Evolutionary conservation across 352 stramenopile species (phyloP).

Genomic region (Albugo candida): DNA sequence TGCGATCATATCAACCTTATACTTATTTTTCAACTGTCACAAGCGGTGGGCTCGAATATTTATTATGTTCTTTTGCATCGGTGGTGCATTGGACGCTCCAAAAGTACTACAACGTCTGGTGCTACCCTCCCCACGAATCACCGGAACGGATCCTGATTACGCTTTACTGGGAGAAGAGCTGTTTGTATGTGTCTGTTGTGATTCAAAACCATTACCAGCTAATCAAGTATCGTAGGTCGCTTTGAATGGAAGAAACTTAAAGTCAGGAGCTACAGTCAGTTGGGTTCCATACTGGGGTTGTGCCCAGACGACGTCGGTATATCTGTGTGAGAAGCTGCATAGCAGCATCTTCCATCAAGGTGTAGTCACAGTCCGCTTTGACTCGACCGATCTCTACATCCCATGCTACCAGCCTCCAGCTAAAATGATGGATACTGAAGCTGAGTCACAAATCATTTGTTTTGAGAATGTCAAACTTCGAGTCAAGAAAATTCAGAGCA

Average conservation of each 20-base stretch:
- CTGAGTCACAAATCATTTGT: slow-evolving; percentile 12
- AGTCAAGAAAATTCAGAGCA: slow-evolving; percentile 61
- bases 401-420: slow-evolving; percentile 73
- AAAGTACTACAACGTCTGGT: slow-evolving; percentile 24
- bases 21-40: slow-evolving; percentile 33
- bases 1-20: slow-evolving; percentile 10
- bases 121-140: slow-evolving; percentile 35
- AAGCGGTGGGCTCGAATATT: slow-evolving; percentile 26
- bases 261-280: slow-evolving; percentile 38
- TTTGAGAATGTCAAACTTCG: slow-evolving; percentile 47
- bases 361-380: slow-evolving; percentile 49
- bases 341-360: slow-evolving; percentile 30
- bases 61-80: slow-evolving; percentile 17
- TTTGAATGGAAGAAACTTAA: slow-evolving; percentile 52
- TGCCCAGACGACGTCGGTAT: slow-evolving; percentile 29
- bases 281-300: slow-evolving; percentile 74
- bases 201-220: not conserved
- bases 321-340: slow-evolving; percentile 58
- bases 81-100: slow-evolving; percentile 13
- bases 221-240: slow-evolving; percentile 12
- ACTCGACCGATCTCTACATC: slow-evolving; percentile 57
- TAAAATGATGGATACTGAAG: slow-evolving; percentile 48
- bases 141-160: slow-evolving; percentile 35
- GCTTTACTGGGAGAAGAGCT: slow-evolving; percentile 59
- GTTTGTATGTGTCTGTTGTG: slow-evolving; percentile 10